Evolutionary conservation across 371 early-diverging fungal species (phyloP).

Genomic region (Apophysomyces elegans): DNA sequence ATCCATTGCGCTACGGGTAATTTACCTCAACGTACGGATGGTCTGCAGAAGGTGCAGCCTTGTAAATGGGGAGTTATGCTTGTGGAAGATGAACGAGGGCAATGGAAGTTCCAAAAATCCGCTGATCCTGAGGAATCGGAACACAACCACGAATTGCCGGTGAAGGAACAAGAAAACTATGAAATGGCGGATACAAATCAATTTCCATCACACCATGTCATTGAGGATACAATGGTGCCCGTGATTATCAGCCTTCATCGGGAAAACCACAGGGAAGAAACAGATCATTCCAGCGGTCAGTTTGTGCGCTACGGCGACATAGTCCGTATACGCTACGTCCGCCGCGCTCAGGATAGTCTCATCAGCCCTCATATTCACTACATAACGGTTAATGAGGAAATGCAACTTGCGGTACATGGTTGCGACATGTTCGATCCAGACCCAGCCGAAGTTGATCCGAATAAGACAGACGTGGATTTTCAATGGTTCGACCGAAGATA

Average conservation of each 20-base stretch:
- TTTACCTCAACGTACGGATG: background rate
- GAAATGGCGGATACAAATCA: background rate
- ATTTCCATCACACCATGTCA: background rate
- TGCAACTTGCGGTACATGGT: background rate
- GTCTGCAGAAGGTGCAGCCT: background rate
- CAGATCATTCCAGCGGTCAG: background rate
- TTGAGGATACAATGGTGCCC: background rate
- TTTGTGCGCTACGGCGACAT: background rate
- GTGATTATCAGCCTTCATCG: background rate
- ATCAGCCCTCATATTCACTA: background rate
- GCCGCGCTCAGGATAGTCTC: background rate
- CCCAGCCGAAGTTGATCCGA: background rate
- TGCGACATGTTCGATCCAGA: background rate
- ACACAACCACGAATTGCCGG: background rate
- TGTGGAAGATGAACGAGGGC: background rate
- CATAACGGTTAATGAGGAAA: background rate
- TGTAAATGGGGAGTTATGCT: conserved; percentile 3
- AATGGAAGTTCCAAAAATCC: background rate
- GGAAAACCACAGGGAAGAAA: background rate
- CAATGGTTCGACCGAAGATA: background rate
- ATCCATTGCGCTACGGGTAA: background rate
- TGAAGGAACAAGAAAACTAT: background rate
- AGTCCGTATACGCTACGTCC: background rate
- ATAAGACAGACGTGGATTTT: background rate
- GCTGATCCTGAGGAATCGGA: background rate